These are phyloP conservation scores for Pichia thaimueangensis DNA, from an alignment of 805 yeast genomes.

Conservation along the genomic window DNA sequence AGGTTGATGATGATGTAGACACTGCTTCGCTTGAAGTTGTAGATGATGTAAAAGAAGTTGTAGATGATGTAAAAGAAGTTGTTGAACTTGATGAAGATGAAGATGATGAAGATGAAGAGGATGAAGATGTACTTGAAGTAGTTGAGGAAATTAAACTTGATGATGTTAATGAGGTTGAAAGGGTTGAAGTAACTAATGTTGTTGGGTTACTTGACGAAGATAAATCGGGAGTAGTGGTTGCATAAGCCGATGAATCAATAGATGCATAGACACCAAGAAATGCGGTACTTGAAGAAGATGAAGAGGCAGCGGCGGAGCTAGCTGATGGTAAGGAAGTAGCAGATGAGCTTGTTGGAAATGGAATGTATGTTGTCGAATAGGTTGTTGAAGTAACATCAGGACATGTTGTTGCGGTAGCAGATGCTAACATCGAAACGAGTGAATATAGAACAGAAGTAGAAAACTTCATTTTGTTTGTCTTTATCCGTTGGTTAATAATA, in stretches of 20 bases:
- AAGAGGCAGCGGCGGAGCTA: background rate
- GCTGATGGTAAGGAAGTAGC: background rate
- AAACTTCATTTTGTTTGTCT: constrained; percentile 1
- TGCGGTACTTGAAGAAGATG: constrained; percentile 1
- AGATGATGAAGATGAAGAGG: constrained; percentile 12
- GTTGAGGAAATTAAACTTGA: constrained; percentile 8
- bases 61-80: constrained; percentile 7
- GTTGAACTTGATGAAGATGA: constrained; percentile 8
- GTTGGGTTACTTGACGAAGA: constrained; percentile 18
- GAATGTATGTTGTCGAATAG: constrained; percentile 1
- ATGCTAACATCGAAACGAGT: background rate
- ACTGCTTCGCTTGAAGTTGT: constrained; percentile 10
- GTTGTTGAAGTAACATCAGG: constrained; percentile 11
- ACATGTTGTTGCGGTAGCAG: background rate
- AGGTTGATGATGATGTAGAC: constrained; percentile 14
- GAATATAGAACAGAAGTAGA: background rate
- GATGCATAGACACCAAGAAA: too few species aligned
- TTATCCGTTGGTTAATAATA: too few species aligned
- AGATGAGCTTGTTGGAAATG: constrained; percentile 2
- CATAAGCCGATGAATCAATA: background rate
- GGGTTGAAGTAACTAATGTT: background rate
- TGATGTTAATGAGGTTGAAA: constrained; percentile 9
- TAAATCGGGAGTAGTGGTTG: background rate
- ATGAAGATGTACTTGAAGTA: constrained; percentile 11
- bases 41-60: constrained; percentile 21